phyloP scores from a whole-genome alignment of 768 basidiomycete genomes.

The Leucogyrophana mollusca region DNA sequence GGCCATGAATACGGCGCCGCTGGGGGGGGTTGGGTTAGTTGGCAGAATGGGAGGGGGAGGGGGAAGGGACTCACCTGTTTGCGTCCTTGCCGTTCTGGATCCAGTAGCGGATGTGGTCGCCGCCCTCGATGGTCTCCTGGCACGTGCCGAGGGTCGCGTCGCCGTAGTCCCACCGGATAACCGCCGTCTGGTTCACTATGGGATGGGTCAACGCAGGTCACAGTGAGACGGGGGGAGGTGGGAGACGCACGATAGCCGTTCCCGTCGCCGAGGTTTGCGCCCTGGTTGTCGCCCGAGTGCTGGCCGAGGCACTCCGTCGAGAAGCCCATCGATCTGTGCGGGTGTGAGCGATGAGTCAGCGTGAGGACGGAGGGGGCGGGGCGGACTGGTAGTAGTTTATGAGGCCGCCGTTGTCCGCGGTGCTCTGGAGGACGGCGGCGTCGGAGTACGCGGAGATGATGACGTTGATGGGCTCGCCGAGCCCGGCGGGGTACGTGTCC shows the following conservation, averaged over 20 bases:
- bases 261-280: constrained; percentile 82
- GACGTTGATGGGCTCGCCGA: constrained; percentile 84
- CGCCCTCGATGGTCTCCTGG: constrained; percentile 81
- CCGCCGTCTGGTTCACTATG: constrained; percentile 78
- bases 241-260: constrained; percentile 57
- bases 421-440: constrained; percentile 59
- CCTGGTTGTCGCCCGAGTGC: constrained; percentile 65
- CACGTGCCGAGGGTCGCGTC: constrained; percentile 83
- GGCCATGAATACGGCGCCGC: constrained; percentile 76
- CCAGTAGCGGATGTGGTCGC: constrained; percentile 91
- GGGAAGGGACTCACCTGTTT: constrained; percentile 46
- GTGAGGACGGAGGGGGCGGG: not conserved
- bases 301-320: constrained; percentile 84
- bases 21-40: constrained; percentile 21
- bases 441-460: constrained; percentile 82
- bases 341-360: not conserved
- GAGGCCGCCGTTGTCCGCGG: constrained; percentile 64
- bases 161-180: constrained; percentile 84
- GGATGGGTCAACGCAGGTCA: not conserved
- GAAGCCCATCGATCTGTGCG: constrained; percentile 64
- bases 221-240: not conserved
- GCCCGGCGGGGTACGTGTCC: constrained; percentile 63
- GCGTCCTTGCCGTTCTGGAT: constrained; percentile 64
- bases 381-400: constrained; percentile 79
- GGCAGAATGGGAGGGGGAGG: not conserved